Evolutionary conservation across 345 rosid species (phyloP), one percentile per base, ranked within the genome.

Genomic region (Brassica incana): DNA sequence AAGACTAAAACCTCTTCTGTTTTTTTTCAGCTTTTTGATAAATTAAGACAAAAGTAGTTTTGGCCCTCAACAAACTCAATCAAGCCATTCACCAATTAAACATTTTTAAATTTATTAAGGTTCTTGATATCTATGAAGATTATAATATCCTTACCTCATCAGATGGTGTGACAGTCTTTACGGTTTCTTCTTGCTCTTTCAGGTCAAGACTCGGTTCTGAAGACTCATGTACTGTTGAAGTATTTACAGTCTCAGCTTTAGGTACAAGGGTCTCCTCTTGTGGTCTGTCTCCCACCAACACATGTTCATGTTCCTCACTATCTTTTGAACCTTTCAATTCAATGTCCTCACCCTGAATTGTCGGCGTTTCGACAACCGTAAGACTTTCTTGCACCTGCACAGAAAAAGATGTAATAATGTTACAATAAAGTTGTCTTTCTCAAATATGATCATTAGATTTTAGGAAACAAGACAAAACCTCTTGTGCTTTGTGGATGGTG

Each of bases 131-230:
- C 6, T 40, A 59, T 62, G 36, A 33, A 69, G 32, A 29, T 29
- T 9, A 6, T 27, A 3, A 45, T 61, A 61, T 81, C 23, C 74
- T 74, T 75, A 87, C 92, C 90, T 85, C 84, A 72, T 86, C 72
- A 33, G 85, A 70, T 56, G 69, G 56, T 61, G 79, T 84, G 69
- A 35, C 71, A 1, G 36, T 75, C 76, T 83, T 79, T 11, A 80
- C 67, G 23, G 29, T 8, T 29, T 77, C 85, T 74, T 80, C 75
- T 56, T 29, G 45, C 61, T 72, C 71, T 60, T 40, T 59, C 65
- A 56, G 16, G 52, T 56, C 50, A 6, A 30, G 18, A 38, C 62
- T 58, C 8, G 12, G 60, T 58, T 66, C 40, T 69, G 16, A 8
- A 20, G 23, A 6, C 36, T 36, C 75, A 5, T 59, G 67, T 50